Evolutionary conservation across 2,329 filamentous ascomycete species (phyloP).

Genomic region (Trichoderma simmonsii): DNA sequence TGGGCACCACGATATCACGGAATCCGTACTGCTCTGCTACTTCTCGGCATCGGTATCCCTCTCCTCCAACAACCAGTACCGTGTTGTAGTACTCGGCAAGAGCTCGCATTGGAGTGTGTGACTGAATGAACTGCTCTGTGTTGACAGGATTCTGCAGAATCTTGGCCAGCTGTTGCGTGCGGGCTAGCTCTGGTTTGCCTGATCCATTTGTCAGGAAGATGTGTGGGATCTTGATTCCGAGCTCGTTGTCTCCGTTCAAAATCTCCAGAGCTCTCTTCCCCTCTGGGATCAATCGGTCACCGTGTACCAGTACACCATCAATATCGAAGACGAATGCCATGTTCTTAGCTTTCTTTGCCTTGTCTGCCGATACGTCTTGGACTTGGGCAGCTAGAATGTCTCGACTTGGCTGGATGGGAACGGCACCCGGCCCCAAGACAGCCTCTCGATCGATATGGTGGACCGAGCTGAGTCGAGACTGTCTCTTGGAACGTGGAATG

Average conservation of each 20-base stretch:
- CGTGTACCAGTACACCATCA: slow-evolving; percentile 6
- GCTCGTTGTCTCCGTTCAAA: slow-evolving; percentile 9
- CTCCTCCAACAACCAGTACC: slow-evolving; percentile 8
- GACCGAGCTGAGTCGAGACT: slow-evolving; percentile 12
- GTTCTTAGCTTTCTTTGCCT: slow-evolving; percentile 10
- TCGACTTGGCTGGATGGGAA: background rate
- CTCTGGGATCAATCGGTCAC: slow-evolving; percentile 1
- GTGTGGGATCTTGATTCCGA: slow-evolving; percentile 8
- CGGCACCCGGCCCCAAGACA: background rate
- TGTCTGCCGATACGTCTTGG: slow-evolving; percentile 8
- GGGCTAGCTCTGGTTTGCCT: slow-evolving; percentile 10
- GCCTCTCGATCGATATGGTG: slow-evolving; percentile 5
- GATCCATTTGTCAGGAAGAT: slow-evolving; percentile 7
- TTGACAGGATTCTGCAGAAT: slow-evolving; percentile 9
- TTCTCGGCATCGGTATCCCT: slow-evolving; percentile 9
- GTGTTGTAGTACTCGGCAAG: slow-evolving; percentile 10
- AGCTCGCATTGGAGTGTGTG: slow-evolving; percentile 7
- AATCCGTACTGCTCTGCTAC: slow-evolving; percentile 12
- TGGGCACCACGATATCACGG: slow-evolving; percentile 3
- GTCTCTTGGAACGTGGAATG: slow-evolving; percentile 6
- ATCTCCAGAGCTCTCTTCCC: slow-evolving; percentile 11
- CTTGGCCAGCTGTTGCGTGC: slow-evolving; percentile 6
- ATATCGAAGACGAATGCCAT: slow-evolving; percentile 14
- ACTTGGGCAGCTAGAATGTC: slow-evolving; percentile 7
- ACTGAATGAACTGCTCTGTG: slow-evolving; percentile 12